A percentile compares a stretch with the other conserved stretches of the same genome.
phyloP scores from a whole-genome alignment of 2,329 filamentous ascomycete species.

The Pezicula radicicola region DNA sequence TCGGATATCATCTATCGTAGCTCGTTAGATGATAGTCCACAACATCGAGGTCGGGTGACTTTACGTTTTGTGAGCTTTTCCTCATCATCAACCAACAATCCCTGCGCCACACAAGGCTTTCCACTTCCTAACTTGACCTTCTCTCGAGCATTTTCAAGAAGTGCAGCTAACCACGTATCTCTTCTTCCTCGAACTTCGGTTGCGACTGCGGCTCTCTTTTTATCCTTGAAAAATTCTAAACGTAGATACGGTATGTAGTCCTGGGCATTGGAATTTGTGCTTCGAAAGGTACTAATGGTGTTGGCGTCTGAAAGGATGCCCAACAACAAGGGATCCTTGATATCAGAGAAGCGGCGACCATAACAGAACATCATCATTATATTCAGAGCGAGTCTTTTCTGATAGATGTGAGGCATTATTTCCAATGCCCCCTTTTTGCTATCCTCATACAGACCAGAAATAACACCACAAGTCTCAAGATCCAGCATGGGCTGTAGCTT shows the following conservation, averaged over 20 bases:
- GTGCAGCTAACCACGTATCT: conserved; percentile 1
- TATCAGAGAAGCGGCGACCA: not conserved
- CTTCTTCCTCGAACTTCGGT: not conserved
- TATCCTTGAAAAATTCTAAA: not conserved
- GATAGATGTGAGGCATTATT: conserved; percentile 1
- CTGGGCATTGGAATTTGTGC: conserved; percentile 3
- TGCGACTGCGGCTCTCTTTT: not conserved
- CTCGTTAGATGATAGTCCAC: not conserved
- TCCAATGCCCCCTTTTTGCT: not conserved
- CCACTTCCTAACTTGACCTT: not conserved
- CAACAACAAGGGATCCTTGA: not conserved
- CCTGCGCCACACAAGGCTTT: conserved; percentile 1
- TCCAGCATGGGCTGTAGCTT: conserved; percentile 1
- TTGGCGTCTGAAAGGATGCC: not conserved
- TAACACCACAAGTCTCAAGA: not conserved
- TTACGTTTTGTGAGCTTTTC: conserved; percentile 2
- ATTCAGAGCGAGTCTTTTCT: not conserved
- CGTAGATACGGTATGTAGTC: conserved; percentile 1
- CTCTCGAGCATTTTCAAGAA: not conserved
- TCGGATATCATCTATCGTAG: conserved; percentile 11
- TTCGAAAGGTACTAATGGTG: conserved; percentile 1
- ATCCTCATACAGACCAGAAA: not conserved
- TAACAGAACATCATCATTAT: conserved; percentile 1
- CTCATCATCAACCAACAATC: not conserved
- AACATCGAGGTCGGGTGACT: not conserved